Conservation (phyloP, 192 early-diverging fungal species). For the Entomortierella chlamydospora region DNA sequence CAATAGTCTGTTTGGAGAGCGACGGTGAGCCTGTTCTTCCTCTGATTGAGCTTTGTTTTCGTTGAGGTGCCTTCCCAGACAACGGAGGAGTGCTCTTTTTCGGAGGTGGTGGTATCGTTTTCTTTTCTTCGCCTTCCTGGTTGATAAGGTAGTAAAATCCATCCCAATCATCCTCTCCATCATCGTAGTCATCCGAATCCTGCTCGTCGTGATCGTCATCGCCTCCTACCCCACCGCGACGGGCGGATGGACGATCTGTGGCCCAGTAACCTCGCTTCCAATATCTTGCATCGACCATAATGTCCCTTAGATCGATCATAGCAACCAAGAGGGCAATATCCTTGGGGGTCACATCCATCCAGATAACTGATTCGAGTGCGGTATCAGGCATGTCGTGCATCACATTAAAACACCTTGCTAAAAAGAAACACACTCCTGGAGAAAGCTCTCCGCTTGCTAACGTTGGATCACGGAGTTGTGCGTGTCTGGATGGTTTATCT, state of each 20-base stretch:
- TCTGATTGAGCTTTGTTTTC: constrained; percentile 11
- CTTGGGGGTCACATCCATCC: constrained; percentile 48
- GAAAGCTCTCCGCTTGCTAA: constrained; percentile 24
- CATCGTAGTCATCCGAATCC: constrained; percentile 5
- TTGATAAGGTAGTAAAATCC: constrained; percentile 51
- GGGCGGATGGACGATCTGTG: constrained; percentile 1
- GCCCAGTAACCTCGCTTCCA: constrained; percentile 53
- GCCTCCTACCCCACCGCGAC: not conserved
- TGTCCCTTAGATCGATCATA: constrained; percentile 49
- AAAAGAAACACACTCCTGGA: constrained; percentile 46
- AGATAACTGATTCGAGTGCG: constrained; percentile 43
- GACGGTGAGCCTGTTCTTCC: not conserved
- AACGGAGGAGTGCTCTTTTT: not conserved
- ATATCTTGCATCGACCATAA: constrained; percentile 51
- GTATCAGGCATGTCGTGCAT: constrained; percentile 56
- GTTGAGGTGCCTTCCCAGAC: constrained; percentile 11
- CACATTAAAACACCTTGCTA: constrained; percentile 50
- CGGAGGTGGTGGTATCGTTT: not conserved
- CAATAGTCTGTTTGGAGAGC: constrained; percentile 6
- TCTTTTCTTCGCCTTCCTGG: constrained; percentile 15
- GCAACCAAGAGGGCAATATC: constrained; percentile 44
- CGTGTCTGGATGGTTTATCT: constrained; percentile 25
- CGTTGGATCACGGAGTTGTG: constrained; percentile 2
- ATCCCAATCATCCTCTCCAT: constrained; percentile 41
- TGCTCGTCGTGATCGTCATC: constrained; percentile 3